Conservation (phyloP, 306 rosid species). For the Vicia faba region DNA sequence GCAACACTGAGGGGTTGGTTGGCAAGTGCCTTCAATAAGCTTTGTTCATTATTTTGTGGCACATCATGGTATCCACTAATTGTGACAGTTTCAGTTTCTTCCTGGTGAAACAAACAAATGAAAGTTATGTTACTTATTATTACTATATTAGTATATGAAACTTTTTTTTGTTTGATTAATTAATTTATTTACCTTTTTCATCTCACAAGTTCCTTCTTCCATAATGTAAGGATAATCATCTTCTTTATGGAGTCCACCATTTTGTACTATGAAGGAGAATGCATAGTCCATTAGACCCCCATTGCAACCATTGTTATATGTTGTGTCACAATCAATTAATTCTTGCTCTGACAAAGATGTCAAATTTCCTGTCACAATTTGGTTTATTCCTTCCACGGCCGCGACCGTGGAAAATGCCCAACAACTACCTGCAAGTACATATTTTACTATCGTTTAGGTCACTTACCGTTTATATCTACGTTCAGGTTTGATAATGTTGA, state of each 20-base stretch:
- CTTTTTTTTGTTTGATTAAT: background rate
- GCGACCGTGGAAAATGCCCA: slow-evolving; percentile 81
- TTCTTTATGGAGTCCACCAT: slow-evolving; percentile 67
- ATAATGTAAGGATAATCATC: slow-evolving; percentile 75
- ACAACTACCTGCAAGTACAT: slow-evolving; percentile 59
- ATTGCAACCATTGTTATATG: slow-evolving; percentile 68
- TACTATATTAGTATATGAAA: background rate
- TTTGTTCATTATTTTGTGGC: slow-evolving; percentile 74
- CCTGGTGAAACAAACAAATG: slow-evolving; percentile 50
- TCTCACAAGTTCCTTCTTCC: slow-evolving; percentile 87
- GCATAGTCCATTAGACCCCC: slow-evolving; percentile 84
- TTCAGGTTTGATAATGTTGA: no score
- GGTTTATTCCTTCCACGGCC: slow-evolving; percentile 71
- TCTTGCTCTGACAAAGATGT: slow-evolving; percentile 68
- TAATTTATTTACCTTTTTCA: slow-evolving; percentile 53
- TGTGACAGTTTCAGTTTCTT: slow-evolving; percentile 54
- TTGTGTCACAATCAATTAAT: slow-evolving; percentile 67
- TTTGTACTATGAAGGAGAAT: slow-evolving; percentile 51
- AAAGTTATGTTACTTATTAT: background rate
- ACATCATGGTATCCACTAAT: slow-evolving; percentile 82
- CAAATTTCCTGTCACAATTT: slow-evolving; percentile 64
- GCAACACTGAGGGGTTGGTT: slow-evolving; percentile 91
- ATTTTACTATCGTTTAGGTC: no score
- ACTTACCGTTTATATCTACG: no score
- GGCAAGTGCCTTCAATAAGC: slow-evolving; percentile 84